phyloP scores from a whole-genome alignment of 345 rosid species.

The Hibiscus trionum region DNA sequence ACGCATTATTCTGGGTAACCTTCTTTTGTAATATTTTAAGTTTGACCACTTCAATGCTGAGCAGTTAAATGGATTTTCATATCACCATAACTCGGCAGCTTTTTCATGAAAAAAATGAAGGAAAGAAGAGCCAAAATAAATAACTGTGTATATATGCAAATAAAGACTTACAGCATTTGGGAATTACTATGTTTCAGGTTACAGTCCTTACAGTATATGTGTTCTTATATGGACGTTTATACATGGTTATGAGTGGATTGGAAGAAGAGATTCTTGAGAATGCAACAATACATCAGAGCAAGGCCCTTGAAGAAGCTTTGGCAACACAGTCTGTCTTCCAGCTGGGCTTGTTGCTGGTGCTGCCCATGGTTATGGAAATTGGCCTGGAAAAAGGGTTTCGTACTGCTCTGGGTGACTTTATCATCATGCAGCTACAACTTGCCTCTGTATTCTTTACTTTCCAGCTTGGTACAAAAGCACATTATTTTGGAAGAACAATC shows the following conservation, averaged over 20 bases:
- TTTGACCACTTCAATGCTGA: neutral
- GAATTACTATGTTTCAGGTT: too few relatives aligned
- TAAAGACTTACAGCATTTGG: too few relatives aligned
- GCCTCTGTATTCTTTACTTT: conserved; percentile 94
- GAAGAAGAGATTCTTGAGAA: too few relatives aligned
- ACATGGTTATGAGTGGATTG: too few relatives aligned
- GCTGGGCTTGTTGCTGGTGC: conserved; percentile 69
- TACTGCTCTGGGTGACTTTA: conserved; percentile 72
- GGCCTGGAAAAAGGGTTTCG: conserved; percentile 94
- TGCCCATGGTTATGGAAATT: conserved; percentile 96
- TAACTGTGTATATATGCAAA: neutral
- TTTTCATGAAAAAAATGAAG: neutral
- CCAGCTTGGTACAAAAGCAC: conserved; percentile 91
- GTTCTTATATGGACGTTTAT: too few relatives aligned
- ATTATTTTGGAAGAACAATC: conserved; percentile 31
- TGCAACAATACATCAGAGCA: too few relatives aligned
- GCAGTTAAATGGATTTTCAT: neutral
- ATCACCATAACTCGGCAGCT: neutral
- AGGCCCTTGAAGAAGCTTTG: conserved; percentile 10
- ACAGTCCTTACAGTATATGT: too few relatives aligned
- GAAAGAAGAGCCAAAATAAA: neutral
- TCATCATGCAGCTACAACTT: conserved; percentile 95
- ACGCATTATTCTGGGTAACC: neutral
- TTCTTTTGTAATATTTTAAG: neutral
- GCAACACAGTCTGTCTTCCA: conserved; percentile 80